Conservation (phyloP, 345 rosid genomes). For the Turritis glabra region DNA sequence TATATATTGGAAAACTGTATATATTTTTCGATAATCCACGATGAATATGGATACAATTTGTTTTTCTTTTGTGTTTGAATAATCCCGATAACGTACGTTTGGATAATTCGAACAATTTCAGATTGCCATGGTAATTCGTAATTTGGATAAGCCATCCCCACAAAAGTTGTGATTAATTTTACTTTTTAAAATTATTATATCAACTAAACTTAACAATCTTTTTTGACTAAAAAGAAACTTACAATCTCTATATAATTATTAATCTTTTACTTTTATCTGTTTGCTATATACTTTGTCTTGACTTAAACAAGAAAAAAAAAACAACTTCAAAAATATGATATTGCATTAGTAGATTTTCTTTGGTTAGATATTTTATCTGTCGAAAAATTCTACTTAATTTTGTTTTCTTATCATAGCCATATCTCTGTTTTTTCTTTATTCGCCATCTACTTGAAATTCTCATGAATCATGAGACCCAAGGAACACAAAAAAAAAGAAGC, state of each 20-base stretch:
- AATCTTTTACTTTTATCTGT: background rate
- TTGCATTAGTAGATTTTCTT: background rate
- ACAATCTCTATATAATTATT: background rate
- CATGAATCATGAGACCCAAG: slow-evolving; percentile 10
- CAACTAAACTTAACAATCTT: background rate
- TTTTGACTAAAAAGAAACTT: no score
- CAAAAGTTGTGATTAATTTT: no score
- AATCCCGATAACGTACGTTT: background rate
- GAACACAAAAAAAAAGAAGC: no score
- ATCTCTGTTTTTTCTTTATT: background rate
- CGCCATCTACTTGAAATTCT: background rate
- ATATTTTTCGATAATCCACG: background rate
- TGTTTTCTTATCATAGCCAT: background rate
- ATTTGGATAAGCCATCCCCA: background rate
- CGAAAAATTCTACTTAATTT: background rate
- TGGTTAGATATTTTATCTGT: background rate
- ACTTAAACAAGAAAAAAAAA: background rate
- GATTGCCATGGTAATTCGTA: background rate
- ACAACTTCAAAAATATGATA: no score
- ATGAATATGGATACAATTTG: background rate
- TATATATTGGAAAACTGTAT: no score
- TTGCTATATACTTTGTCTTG: background rate
- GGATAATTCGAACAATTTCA: background rate
- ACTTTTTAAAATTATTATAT: no score
- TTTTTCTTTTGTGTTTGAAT: background rate